These are phyloP conservation scores for Cladorrhinum samala DNA, from an alignment of 495 filamentous ascomycete genomes.

Conservation along the genomic window DNA sequence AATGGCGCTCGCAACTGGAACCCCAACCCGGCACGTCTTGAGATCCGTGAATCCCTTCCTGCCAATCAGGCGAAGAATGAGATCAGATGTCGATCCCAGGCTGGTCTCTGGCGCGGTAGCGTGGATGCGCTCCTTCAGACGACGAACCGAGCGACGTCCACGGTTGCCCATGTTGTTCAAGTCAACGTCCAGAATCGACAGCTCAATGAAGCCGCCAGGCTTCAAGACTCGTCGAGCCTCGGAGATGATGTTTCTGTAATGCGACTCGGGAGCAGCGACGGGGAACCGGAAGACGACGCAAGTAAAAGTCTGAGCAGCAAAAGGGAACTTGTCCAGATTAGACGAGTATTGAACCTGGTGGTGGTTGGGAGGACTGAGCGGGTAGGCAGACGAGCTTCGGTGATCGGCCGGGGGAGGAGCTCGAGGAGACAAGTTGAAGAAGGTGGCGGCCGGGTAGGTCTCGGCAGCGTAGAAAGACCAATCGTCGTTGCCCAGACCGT, in stretches of 20 bases:
- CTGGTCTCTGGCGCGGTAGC: slow-evolving; percentile 50
- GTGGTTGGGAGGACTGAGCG: slow-evolving; percentile 71
- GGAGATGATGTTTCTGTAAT: slow-evolving; percentile 73
- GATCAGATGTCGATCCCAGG: slow-evolving; percentile 71
- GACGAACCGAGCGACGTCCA: slow-evolving; percentile 68
- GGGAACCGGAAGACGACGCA: slow-evolving; percentile 88
- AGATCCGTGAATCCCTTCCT: slow-evolving; percentile 76
- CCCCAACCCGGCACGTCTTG: slow-evolving; percentile 79
- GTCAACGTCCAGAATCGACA: slow-evolving; percentile 78
- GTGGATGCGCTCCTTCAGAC: slow-evolving; percentile 70
- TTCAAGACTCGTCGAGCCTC: slow-evolving; percentile 89
- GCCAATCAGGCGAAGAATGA: slow-evolving; percentile 68
- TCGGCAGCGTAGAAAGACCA: slow-evolving; percentile 98
- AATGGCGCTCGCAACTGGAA: slow-evolving; percentile 76
- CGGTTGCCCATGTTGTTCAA: slow-evolving; percentile 80
- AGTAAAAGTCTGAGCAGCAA: slow-evolving; percentile 78
- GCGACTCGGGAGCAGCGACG: slow-evolving; percentile 58
- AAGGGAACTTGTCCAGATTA: slow-evolving; percentile 69
- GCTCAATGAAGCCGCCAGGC: slow-evolving; percentile 82
- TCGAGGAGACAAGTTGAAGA: slow-evolving; percentile 74
- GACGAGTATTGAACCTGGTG: slow-evolving; percentile 72
- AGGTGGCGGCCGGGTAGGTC: slow-evolving; percentile 76
- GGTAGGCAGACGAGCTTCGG: slow-evolving; percentile 31
- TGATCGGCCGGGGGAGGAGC: slow-evolving; percentile 32
- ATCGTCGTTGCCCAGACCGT: slow-evolving; percentile 79